Conservation (phyloP, 106 monocot species). For the Vanilla planifolia region DNA sequence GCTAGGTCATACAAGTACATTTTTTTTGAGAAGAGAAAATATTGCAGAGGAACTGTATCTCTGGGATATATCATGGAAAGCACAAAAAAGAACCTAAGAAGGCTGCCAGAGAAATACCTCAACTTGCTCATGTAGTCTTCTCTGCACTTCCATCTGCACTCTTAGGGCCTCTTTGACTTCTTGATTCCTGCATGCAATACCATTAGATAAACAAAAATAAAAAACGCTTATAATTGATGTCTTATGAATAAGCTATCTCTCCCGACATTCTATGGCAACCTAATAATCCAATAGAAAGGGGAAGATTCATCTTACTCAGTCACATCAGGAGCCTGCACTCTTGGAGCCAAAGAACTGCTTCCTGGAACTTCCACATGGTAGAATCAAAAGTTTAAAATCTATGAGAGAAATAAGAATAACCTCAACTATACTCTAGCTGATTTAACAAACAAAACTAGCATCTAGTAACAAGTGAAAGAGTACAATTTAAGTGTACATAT, state of each 20-base stretch:
- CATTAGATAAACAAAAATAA: neutral
- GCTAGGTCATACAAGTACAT: too few relatives aligned
- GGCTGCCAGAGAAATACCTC: constrained; percentile 47
- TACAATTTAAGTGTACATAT: too few relatives aligned
- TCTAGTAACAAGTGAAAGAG: too few relatives aligned
- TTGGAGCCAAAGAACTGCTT: constrained; percentile 54
- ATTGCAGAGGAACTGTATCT: too few relatives aligned
- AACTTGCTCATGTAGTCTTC: constrained; percentile 92
- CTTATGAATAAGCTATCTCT: too few relatives aligned
- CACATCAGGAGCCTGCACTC: constrained; percentile 58
- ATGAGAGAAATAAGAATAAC: neutral
- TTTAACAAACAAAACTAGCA: neutral
- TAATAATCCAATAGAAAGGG: neutral
- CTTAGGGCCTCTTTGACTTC: constrained; percentile 96
- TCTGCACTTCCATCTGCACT: constrained; percentile 93
- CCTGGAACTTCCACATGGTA: constrained; percentile 61
- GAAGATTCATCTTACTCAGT: constrained; percentile 67
- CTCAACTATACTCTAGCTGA: neutral
- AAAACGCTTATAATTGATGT: neutral
- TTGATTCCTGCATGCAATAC: constrained; percentile 44
- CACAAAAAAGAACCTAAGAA: too few relatives aligned
- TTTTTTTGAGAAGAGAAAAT: too few relatives aligned
- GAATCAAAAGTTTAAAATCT: constrained; percentile 46
- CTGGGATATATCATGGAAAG: too few relatives aligned
- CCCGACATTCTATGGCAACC: neutral